Conservation (phyloP, 2,329 filamentous ascomycete genomes). For the Celoporthe dispersa region DNA sequence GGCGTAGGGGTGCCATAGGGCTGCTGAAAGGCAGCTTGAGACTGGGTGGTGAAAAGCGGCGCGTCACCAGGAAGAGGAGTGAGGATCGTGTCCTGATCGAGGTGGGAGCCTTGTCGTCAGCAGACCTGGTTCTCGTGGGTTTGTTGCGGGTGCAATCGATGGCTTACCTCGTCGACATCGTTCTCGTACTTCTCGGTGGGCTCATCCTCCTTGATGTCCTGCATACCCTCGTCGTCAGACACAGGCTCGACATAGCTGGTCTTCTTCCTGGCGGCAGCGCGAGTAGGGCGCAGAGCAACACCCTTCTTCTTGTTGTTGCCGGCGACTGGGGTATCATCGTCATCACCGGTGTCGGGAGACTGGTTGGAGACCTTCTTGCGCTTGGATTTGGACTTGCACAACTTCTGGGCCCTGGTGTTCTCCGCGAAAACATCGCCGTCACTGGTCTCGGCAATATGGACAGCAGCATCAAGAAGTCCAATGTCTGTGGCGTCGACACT, state of each 20-base stretch:
- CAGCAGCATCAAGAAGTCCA: background rate
- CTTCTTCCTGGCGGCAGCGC: constrained; percentile 4
- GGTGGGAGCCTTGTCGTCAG: background rate
- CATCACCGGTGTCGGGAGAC: background rate
- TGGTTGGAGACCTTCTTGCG: background rate
- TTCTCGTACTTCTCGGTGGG: background rate
- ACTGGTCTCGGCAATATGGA: background rate
- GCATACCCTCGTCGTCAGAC: background rate
- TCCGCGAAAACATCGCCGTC: background rate
- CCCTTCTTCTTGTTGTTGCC: background rate
- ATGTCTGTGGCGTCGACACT: background rate
- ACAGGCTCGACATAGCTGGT: background rate
- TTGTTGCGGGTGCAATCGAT: background rate
- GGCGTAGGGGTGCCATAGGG: constrained; percentile 1
- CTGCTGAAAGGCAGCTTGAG: background rate
- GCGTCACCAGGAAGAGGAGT: background rate
- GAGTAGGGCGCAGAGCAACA: background rate
- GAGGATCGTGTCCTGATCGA: background rate
- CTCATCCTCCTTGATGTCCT: background rate
- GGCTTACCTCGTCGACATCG: background rate
- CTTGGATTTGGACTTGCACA: background rate
- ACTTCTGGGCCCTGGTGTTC: background rate
- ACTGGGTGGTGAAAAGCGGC: background rate
- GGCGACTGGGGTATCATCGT: background rate
- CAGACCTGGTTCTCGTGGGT: too few relatives aligned